These are phyloP conservation scores for Aspergillus leporis DNA, from an alignment of 495 filamentous ascomycete genomes.

Conservation along the genomic window DNA sequence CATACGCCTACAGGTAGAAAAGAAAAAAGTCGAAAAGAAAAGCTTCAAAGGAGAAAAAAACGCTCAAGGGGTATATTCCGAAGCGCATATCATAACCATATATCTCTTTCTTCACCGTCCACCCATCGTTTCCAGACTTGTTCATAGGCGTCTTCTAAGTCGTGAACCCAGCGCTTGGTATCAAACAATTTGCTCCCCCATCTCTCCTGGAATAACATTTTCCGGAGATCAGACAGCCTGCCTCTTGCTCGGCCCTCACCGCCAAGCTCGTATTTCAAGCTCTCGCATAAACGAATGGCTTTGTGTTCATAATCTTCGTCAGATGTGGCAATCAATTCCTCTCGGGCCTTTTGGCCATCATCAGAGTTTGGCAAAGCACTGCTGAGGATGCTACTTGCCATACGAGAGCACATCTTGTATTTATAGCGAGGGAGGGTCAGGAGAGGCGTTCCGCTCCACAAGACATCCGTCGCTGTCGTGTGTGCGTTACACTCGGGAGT, in stretches of 20 bases:
- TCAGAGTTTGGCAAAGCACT: slow-evolving; percentile 76
- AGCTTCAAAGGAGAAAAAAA: slow-evolving; percentile 14
- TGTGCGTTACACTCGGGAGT: slow-evolving; percentile 98
- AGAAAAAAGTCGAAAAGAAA: slow-evolving; percentile 2
- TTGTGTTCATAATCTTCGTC: slow-evolving; percentile 84
- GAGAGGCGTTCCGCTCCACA: slow-evolving; percentile 94
- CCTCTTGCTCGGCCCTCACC: slow-evolving; percentile 60
- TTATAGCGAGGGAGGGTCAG: slow-evolving; percentile 91
- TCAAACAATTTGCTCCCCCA: slow-evolving; percentile 88
- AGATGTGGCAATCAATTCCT: slow-evolving; percentile 71
- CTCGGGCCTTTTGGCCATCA: slow-evolving; percentile 65
- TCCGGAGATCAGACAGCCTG: slow-evolving; percentile 71
- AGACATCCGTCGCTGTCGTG: slow-evolving; percentile 93
- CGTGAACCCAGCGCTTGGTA: slow-evolving; percentile 86
- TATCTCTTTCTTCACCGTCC: slow-evolving; percentile 83
- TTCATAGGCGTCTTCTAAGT: slow-evolving; percentile 87
- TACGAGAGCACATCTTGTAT: slow-evolving; percentile 99
- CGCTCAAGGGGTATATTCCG: slow-evolving; percentile 32
- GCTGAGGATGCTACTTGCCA: slow-evolving; percentile 91
- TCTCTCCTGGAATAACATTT: slow-evolving; percentile 76
- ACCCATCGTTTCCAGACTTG: slow-evolving; percentile 90
- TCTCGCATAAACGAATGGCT: slow-evolving; percentile 70
- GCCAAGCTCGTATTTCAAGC: slow-evolving; percentile 59
- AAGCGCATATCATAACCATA: slow-evolving; percentile 60
- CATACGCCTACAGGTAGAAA: slow-evolving; percentile 2